A percentile compares a stretch with the other conserved stretches of the same genome.
Evolutionary conservation across 2,329 filamentous ascomycete species (phyloP).

Genomic region (Aspergillus ibericus): DNA sequence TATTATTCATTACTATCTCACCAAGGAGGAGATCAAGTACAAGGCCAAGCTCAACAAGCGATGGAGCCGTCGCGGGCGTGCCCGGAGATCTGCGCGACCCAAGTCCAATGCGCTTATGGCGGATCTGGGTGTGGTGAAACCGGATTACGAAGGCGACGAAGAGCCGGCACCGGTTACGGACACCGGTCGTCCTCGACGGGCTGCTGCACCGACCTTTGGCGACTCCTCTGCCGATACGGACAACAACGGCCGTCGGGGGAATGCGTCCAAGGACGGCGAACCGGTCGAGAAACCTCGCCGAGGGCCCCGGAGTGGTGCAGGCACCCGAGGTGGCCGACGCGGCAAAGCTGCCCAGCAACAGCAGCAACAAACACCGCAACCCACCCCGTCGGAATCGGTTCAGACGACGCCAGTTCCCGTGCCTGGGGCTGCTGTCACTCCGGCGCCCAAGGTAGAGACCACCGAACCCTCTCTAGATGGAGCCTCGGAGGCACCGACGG

Average conservation of each 20-base stretch:
- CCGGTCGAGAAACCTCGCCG: constrained; percentile 38
- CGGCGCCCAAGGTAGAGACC: constrained; percentile 29
- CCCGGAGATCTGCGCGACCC: constrained; percentile 39
- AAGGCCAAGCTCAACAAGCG: constrained; percentile 51
- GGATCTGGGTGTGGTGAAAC: constrained; percentile 45
- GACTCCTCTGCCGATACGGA: constrained; percentile 37
- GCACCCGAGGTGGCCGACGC: constrained; percentile 36
- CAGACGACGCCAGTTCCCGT: constrained; percentile 3
- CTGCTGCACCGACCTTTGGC: constrained; percentile 53
- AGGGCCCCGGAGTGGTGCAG: constrained; percentile 33
- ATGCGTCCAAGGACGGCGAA: constrained; percentile 37
- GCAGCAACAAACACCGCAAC: constrained; percentile 20
- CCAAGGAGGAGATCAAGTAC: constrained; percentile 52
- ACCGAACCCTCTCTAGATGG: constrained; percentile 21
- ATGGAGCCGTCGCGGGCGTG: constrained; percentile 45
- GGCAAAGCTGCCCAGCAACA: constrained; percentile 32
- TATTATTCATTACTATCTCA: constrained; percentile 53
- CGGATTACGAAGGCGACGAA: constrained; percentile 48
- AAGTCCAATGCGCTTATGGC: constrained; percentile 52
- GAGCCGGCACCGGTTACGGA: constrained; percentile 49
- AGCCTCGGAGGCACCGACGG: constrained; percentile 17
- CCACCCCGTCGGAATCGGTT: constrained; percentile 10
- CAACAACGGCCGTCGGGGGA: constrained; percentile 34
- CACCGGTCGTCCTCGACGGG: constrained; percentile 50
- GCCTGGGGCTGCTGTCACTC: constrained; percentile 20